Conservation (phyloP, 148 eudicot species). For the Polygonum aviculare region DNA sequence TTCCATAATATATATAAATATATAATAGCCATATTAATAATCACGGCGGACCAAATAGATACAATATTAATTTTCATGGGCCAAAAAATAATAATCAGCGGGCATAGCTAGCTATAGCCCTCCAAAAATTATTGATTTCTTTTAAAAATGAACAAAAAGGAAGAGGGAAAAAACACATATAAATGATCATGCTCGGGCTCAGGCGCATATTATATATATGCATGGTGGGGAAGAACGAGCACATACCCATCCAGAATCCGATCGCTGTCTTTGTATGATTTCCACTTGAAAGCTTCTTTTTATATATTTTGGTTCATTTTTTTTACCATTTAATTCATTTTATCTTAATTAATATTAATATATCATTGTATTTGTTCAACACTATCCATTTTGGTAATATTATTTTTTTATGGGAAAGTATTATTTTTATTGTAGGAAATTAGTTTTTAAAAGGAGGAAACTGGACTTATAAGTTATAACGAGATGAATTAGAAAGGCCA, state of each 20-base stretch:
- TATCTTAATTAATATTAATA: too few species aligned
- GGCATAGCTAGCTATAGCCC: too few species aligned
- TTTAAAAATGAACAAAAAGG: background rate
- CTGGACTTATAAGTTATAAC: too few species aligned
- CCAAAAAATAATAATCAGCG: conserved; percentile 2
- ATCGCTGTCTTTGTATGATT: conserved; percentile 1
- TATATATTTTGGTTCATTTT: background rate
- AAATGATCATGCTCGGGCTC: background rate
- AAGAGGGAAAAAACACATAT: background rate
- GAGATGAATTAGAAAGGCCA: too few species aligned
- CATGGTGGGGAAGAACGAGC: conserved; percentile 7
- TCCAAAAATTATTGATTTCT: background rate
- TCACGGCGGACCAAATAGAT: background rate
- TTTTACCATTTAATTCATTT: background rate
- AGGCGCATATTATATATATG: background rate
- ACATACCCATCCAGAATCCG: background rate
- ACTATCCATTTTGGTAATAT: too few species aligned
- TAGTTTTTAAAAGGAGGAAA: too few species aligned
- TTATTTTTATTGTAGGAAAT: too few species aligned
- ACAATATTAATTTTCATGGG: conserved; percentile 7
- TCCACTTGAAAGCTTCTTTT: background rate
- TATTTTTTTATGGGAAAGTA: too few species aligned
- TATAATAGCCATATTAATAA: background rate
- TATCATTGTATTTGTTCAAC: too few species aligned
- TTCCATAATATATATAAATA: background rate